Evolutionary conservation across 805 yeast species (phyloP).

Genomic region (Komagataella populi): DNA sequence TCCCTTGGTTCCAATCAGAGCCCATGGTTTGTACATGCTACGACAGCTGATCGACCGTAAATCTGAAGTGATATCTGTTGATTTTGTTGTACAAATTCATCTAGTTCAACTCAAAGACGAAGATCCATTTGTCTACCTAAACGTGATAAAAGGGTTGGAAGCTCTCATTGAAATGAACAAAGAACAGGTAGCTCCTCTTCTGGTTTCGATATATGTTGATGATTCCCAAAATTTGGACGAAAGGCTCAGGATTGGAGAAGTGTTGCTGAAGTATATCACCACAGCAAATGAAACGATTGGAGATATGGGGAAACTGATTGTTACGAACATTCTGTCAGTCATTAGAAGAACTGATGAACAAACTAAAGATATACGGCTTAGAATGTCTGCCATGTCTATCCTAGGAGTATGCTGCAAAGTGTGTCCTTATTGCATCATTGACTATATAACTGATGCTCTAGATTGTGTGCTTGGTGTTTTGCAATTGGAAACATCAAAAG

Average conservation of each 20-base stretch:
- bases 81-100: slow-evolving; percentile 48
- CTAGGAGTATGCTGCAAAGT: slow-evolving; percentile 57
- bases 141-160: slow-evolving; percentile 69
- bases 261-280: slow-evolving; percentile 45
- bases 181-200: slow-evolving; percentile 19
- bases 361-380: slow-evolving; percentile 37
- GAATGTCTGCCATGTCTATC: slow-evolving; percentile 82
- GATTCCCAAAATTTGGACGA: slow-evolving; percentile 34
- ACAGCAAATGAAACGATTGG: slow-evolving; percentile 29
- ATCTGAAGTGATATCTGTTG: slow-evolving; percentile 36
- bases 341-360: slow-evolving; percentile 6
- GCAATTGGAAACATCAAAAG: slow-evolving; percentile 32
- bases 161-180: slow-evolving; percentile 35
- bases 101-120: slow-evolving; percentile 52
- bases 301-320: slow-evolving; percentile 28
- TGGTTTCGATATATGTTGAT: slow-evolving; percentile 23
- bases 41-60: slow-evolving; percentile 36
- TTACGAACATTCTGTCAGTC: slow-evolving; percentile 24
- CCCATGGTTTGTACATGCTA: slow-evolving; percentile 65
- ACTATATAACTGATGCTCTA: slow-evolving; percentile 38
- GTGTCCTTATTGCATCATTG: slow-evolving; percentile 38
- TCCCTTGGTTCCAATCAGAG: slow-evolving; percentile 72
- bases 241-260: slow-evolving; percentile 75
- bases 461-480: slow-evolving; percentile 74
- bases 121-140: slow-evolving; percentile 81